Percentiles rank a stretch among this genome's conserved stretches.
Evolutionary conservation across 1,284 basidiomycete genomes (phyloP).

Genomic region (Heterobasidion parviporum): DNA sequence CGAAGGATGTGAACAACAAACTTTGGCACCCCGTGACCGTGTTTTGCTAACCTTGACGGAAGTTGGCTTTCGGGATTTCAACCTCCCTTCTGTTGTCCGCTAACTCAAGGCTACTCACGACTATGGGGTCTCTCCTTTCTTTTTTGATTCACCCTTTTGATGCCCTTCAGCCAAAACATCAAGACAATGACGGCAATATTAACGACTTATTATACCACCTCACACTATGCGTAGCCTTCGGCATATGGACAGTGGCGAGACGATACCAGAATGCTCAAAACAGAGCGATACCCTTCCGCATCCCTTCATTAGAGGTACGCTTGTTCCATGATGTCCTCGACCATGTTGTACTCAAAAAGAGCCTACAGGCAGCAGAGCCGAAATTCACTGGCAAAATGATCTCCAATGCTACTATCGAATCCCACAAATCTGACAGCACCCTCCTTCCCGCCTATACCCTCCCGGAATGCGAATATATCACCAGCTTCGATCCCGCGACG

Average conservation of each 20-base stretch:
- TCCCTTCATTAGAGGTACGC: slow-evolving; percentile 51
- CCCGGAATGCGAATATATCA: slow-evolving; percentile 64
- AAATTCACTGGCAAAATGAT: slow-evolving; percentile 31
- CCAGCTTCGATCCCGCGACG: slow-evolving; percentile 88
- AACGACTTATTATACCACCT: slow-evolving; percentile 30
- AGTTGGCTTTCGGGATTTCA: neutral
- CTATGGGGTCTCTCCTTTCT: slow-evolving; percentile 12
- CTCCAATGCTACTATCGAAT: slow-evolving; percentile 46
- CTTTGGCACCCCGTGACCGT: too few relatives aligned
- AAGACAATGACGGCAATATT: slow-evolving; percentile 22
- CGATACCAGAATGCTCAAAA: slow-evolving; percentile 67
- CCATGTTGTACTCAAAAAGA: slow-evolving; percentile 8
- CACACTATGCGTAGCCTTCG: slow-evolving; percentile 58
- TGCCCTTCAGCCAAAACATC: slow-evolving; percentile 6
- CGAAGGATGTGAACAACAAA: too few relatives aligned
- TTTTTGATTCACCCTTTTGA: slow-evolving; percentile 13
- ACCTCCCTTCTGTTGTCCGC: neutral
- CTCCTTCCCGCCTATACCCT: slow-evolving; percentile 41
- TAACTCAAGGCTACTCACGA: neutral
- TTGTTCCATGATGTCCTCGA: neutral
- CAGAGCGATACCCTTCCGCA: slow-evolving; percentile 58
- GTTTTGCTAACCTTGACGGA: neutral
- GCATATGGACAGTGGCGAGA: slow-evolving; percentile 68
- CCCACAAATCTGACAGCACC: slow-evolving; percentile 51
- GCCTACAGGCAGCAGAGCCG: slow-evolving; percentile 8